Evolutionary conservation across 441 rosid species (phyloP).

Genomic region (Viola pubescens): DNA sequence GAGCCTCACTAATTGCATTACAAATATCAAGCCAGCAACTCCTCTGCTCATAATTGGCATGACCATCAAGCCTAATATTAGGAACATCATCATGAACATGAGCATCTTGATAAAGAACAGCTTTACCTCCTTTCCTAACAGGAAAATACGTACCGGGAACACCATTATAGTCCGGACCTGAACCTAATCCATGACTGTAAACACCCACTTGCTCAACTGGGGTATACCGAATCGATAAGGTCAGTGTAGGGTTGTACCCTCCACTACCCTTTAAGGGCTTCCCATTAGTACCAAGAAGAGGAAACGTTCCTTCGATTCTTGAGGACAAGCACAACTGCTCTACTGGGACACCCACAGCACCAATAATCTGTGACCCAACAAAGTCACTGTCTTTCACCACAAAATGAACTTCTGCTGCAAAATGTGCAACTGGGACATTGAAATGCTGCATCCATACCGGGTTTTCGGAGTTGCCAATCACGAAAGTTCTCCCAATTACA

Average conservation of each 20-base stretch:
- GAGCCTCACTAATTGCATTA: constrained; percentile 71
- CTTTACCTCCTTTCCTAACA: constrained; percentile 69
- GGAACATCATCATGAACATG: constrained; percentile 87
- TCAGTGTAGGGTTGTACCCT: constrained; percentile 24
- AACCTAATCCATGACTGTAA: constrained; percentile 70
- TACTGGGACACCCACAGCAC: constrained; percentile 64
- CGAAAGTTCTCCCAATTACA: constrained; percentile 75
- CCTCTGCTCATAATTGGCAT: constrained; percentile 58
- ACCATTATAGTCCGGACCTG: constrained; percentile 64
- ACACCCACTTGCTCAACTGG: constrained; percentile 51
- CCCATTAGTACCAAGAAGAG: constrained; percentile 45
- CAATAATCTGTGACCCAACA: constrained; percentile 81
- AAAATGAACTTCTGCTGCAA: constrained; percentile 70
- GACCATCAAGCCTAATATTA: constrained; percentile 45
- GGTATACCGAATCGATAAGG: constrained; percentile 63
- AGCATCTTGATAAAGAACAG: constrained; percentile 90
- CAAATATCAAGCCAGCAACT: constrained; percentile 86
- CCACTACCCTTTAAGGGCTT: constrained; percentile 76
- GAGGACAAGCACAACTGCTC: constrained; percentile 49
- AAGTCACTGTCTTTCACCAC: constrained; percentile 81
- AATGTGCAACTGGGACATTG: constrained; percentile 77
- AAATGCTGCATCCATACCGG: constrained; percentile 93
- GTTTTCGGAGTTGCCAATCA: constrained; percentile 66
- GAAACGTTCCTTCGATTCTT: constrained; percentile 56
- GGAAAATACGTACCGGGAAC: constrained; percentile 95